Evolutionary conservation across 495 filamentous ascomycete species (phyloP), one percentile per base, ranked within the genome.

Genomic region (Hypomontagnella submonticulosa): DNA sequence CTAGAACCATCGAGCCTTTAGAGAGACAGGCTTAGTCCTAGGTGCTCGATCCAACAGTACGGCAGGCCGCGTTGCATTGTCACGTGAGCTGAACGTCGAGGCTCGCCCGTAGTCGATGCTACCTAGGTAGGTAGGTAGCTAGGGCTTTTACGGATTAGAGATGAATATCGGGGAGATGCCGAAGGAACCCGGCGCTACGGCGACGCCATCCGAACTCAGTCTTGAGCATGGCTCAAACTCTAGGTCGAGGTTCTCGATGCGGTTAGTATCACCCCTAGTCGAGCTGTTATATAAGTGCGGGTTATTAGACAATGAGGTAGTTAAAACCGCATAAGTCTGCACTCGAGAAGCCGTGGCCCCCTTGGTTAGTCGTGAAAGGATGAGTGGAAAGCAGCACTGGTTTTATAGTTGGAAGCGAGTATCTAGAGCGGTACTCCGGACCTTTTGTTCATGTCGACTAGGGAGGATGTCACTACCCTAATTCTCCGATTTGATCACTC

Each of bases 381-480:
- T n/a, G 9, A 18, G 11, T 19, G 16, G 33, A 36, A 3, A 7
- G 16, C 34, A 23, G 9, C 47, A 33, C 15, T 50, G 30, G 23
- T 27, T n/a, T 34, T 4, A 19, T 43, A 43, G 4, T 23, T 20
- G 30, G 30, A n/a, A 27, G 23, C 23, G 18, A 52, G 9, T 20
- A 38, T 13, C 33, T 8, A 27, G 49, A 10, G 10, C 12, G 33
- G 34, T 20, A 18, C 4, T 38, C 16, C 6, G 9, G 15, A 36
- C 6, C 47, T 7, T 19, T 27, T 15, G 23, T 16, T 10, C 27
- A 34, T 16, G 34, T 18, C 27, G 30, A 8, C 47, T 18, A 50
- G 15, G 18, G 15, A 36, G 33, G 47, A 3, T 50, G 47, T 20
- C 47, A 7, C 34, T 36, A 53, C 41, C 13, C n/a, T 36, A 33